Evolutionary conservation across 2,329 filamentous ascomycete species (phyloP), one percentile per base, ranked within the genome.

Genomic region (Meredithiella fracta): DNA sequence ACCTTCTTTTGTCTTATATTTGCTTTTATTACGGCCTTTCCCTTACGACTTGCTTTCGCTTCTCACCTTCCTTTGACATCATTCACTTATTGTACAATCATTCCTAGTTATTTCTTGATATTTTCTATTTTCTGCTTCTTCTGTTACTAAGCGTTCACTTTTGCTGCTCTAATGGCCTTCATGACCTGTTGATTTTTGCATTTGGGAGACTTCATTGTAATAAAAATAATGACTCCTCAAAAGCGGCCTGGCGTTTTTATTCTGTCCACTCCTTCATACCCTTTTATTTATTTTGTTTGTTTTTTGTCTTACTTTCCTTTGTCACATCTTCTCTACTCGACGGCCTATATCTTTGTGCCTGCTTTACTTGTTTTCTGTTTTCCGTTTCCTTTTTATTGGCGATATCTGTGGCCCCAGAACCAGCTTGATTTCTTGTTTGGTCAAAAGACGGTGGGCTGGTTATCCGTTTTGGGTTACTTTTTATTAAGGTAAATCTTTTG

Each of bases 1-100:
- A 22, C 29, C 44, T 42, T 15, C 51, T 52, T 59, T 14, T 38
- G 25, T 52, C 51, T 38, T 51, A 25, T 47, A 56, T 54, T 56
- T n/a, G 42, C 15, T 52, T 47, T 25, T 42, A 47, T 51, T 47
- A 34, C 51, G 42, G 51, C 44, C 25, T 53, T 26, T 44, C n/a
- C 15, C 9, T 40, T 40, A 31, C 34, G 23, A 25, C 25, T 47
- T 38, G 8, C 17, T 29, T 50, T 40, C 49, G 47, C 34, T 47
- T 56, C 31, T 34, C 25, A 56, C 54, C 8, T 17, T 55, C 15
- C 38, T 40, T 26, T 50, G 47, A 2, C 11, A 2, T 9, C 25
- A 20, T 50, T 50, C 47, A 49, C 25, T 29, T 26, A 25, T 29
- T 50, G 15, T 50, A 20, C 25, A 50, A 26, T 26, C 23, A 50